Base-by-base conservation (phyloP, 768 basidiomycete genomes). In the Termitomyces sp. region DNA sequence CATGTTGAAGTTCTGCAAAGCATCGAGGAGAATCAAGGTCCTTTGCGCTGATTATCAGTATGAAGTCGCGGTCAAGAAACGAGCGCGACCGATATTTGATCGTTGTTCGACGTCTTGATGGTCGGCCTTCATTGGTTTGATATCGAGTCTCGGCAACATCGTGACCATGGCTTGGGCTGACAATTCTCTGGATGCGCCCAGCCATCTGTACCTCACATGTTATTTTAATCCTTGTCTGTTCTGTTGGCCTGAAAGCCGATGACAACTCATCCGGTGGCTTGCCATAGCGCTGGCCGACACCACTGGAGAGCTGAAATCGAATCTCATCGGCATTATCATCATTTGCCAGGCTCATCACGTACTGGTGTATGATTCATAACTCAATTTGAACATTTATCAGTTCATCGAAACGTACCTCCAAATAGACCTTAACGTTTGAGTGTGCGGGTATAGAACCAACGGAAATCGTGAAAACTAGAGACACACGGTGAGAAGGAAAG, bases 381-480 rank as follows among this genome's bases (percentile, higher is more conserved):
- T 50, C 45, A 33, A 20, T 18, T 64, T 7, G 48, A 57, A 62
- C 20, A 32, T 22, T 38, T 13, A 35, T 49, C 32, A 55, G 11
- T 18, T 51, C 32, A 55, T 15, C 50, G 9, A 38, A 52, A 66
- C 79, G 57, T 65, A 85, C 84, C 48, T 78, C 79, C 38, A 85
- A 28, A 38, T 69, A 71, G 0, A 77, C 75, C 28, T 70, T 72
- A 4, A 85, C 78, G 1, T 68, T 78, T 45, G 76, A 64, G 2
- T 64, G 62, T 0, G 80, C 72, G 35, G 81, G 81, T 55, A 87
- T 77, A 0, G 81, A 79, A 11, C 85, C 85, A 4, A 87, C 65
- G 3, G 85, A 86, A 40, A 87, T 82, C 0, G 79, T 82, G 66
- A 86, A 85, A 57, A 84, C 85, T 87, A 49, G 13, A 55, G 38